Percentiles rank a stretch among this genome's conserved stretches.
Evolutionary conservation across 2,329 filamentous ascomycete species (phyloP).

Genomic region (Aspergillus sp.): DNA sequence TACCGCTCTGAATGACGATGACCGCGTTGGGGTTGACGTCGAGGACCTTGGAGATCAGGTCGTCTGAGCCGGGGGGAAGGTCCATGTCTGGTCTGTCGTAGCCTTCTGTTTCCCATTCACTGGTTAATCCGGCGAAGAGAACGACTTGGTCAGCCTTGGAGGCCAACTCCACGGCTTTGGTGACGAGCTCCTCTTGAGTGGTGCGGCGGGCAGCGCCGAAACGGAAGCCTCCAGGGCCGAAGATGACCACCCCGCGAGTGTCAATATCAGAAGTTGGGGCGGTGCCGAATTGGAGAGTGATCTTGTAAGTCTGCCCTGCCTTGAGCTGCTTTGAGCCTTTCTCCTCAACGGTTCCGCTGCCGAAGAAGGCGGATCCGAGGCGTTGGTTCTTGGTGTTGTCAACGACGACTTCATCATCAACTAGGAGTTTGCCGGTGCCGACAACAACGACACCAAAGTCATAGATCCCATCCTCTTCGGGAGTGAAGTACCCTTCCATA

Average conservation of each 20-base stretch:
- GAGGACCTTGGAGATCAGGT: conserved; percentile 63
- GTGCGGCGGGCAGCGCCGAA: conserved; percentile 62
- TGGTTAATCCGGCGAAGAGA: conserved; percentile 74
- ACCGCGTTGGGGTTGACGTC: conserved; percentile 67
- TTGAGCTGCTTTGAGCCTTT: conserved; percentile 58
- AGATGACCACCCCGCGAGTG: conserved; percentile 48
- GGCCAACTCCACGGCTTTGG: conserved; percentile 67
- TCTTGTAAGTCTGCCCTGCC: conserved; percentile 59
- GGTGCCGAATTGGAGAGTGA: conserved; percentile 61
- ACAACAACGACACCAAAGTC: conserved; percentile 67
- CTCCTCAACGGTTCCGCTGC: conserved; percentile 64
- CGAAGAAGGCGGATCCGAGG: conserved; percentile 65
- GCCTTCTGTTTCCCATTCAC: conserved; percentile 79
- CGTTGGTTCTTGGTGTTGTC: conserved; percentile 66
- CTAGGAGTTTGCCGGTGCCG: conserved; percentile 64
- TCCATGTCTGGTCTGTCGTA: conserved; percentile 60
- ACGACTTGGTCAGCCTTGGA: conserved; percentile 73
- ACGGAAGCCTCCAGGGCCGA: conserved; percentile 61
- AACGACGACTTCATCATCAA: conserved; percentile 62
- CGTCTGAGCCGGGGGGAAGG: conserved; percentile 55
- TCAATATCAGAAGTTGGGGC: conserved; percentile 59
- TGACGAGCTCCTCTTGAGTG: conserved; percentile 59
- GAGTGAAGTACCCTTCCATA: conserved; percentile 60
- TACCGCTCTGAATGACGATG: conserved; percentile 76
- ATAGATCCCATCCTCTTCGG: conserved; percentile 61